Conservation (phyloP, 768 basidiomycete species). For the Tricholoma hemisulphureum region DNA sequence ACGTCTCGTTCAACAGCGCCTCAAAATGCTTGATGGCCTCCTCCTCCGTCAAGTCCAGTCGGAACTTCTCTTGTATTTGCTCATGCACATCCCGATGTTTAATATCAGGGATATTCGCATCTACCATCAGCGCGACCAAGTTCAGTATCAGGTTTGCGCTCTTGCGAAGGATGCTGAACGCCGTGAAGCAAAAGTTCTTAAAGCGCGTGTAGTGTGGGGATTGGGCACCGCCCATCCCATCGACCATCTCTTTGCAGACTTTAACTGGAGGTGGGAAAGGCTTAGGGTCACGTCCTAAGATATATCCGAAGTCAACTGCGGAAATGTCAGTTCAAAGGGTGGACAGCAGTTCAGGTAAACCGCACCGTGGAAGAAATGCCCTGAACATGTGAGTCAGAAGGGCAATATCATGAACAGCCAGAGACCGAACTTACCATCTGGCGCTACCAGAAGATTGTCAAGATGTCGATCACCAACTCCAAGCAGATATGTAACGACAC, state of each 20-base stretch:
- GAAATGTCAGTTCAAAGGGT: not conserved
- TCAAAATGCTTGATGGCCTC: slow-evolving; percentile 98
- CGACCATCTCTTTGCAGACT: slow-evolving; percentile 99
- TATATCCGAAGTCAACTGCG: slow-evolving; percentile 96
- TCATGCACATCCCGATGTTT: slow-evolving; percentile 85
- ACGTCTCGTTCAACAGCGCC: slow-evolving; percentile 88
- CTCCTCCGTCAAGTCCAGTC: slow-evolving; percentile 91
- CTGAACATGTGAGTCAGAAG: slow-evolving; percentile 30
- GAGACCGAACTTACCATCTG: slow-evolving; percentile 64
- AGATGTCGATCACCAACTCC: slow-evolving; percentile 97
- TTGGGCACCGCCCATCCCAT: slow-evolving; percentile 97
- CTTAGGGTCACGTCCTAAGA: slow-evolving; percentile 95
- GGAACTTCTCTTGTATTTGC: slow-evolving; percentile 95
- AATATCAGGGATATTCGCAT: slow-evolving; percentile 97
- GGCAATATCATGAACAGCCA: not conserved
- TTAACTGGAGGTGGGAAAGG: slow-evolving; percentile 98
- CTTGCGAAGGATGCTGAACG: slow-evolving; percentile 93
- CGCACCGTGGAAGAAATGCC: slow-evolving; percentile 94
- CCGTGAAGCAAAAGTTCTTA: slow-evolving; percentile 97
- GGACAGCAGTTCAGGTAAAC: not conserved
- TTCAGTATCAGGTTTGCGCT: slow-evolving; percentile 97
- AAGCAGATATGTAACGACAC: slow-evolving; percentile 92
- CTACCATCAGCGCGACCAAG: slow-evolving; percentile 94
- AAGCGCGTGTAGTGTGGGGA: slow-evolving; percentile 96
- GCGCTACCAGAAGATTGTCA: slow-evolving; percentile 89